phyloP scores from a whole-genome alignment of 441 rosid genomes.

The Capsella rubella region DNA sequence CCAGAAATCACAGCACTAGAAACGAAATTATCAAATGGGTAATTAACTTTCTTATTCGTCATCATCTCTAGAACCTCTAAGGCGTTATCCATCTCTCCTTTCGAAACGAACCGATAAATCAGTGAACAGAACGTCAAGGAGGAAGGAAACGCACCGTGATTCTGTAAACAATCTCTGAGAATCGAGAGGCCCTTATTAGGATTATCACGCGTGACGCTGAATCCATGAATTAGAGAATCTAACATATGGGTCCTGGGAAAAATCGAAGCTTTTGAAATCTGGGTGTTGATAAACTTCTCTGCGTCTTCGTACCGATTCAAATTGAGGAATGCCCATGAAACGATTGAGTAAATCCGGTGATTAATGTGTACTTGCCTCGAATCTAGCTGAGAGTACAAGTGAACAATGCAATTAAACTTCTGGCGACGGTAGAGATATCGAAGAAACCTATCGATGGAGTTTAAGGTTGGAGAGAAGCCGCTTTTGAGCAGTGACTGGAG shows the following conservation, averaged over 20 bases:
- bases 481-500: slow-evolving; percentile 65
- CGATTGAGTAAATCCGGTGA: slow-evolving; percentile 53
- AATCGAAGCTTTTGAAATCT: slow-evolving; percentile 45
- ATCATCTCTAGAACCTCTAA: slow-evolving; percentile 71
- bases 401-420: slow-evolving; percentile 48
- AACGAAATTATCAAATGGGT: slow-evolving; percentile 73
- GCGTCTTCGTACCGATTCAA: slow-evolving; percentile 67
- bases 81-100: slow-evolving; percentile 63
- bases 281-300: slow-evolving; percentile 55
- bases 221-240: slow-evolving; percentile 66
- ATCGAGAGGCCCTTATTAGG: slow-evolving; percentile 55
- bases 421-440: slow-evolving; percentile 55
- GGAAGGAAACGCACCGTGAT: slow-evolving; percentile 63
- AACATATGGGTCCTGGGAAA: slow-evolving; percentile 46
- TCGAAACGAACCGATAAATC: slow-evolving; percentile 55
- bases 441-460: slow-evolving; percentile 61
- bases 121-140: slow-evolving; percentile 60
- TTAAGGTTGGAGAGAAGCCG: slow-evolving; percentile 69
- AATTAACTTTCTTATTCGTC: slow-evolving; percentile 52
- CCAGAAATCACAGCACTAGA: slow-evolving; percentile 73
- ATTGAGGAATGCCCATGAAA: slow-evolving; percentile 59
- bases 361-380: slow-evolving; percentile 46
- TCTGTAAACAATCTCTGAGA: slow-evolving; percentile 54
- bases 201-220: slow-evolving; percentile 49
- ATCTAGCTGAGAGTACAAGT: slow-evolving; percentile 59